These are phyloP conservation scores for Aspergillus chevalieri DNA, from an alignment of 2,329 filamentous ascomycete species.

Conservation along the genomic window DNA sequence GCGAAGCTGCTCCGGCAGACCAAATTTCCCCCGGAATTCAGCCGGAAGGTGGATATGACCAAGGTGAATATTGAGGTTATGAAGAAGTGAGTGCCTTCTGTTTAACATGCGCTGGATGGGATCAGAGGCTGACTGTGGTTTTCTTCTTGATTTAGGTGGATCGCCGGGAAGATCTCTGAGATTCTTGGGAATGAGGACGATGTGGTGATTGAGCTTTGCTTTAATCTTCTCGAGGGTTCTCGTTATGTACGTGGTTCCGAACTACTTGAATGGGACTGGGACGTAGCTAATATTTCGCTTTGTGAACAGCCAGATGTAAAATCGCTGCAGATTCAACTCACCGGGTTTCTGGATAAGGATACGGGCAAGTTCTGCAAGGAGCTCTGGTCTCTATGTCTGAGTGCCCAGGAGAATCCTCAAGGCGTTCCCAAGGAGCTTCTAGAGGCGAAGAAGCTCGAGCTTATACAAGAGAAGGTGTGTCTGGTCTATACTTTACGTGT, in stretches of 20 bases:
- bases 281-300: constrained; percentile 5
- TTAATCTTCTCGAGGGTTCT: constrained; percentile 63
- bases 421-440: constrained; percentile 91
- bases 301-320: constrained; percentile 80
- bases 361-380: constrained; percentile 86
- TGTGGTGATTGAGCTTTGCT: constrained; percentile 81
- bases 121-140: constrained; percentile 5
- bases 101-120: constrained; percentile 3
- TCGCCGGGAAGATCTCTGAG: constrained; percentile 76
- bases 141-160: constrained; percentile 54
- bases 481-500: not conserved
- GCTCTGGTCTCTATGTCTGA: constrained; percentile 84
- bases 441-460: constrained; percentile 91
- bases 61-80: constrained; percentile 97
- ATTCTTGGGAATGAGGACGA: constrained; percentile 93
- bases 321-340: constrained; percentile 85
- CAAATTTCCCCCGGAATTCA: constrained; percentile 91
- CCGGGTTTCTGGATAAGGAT: constrained; percentile 91
- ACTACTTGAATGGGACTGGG: constrained; percentile 1
- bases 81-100: constrained; percentile 67
- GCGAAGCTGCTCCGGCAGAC: constrained; percentile 84
- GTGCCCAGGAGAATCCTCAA: constrained; percentile 79
- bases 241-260: constrained; percentile 58
- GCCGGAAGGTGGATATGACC: constrained; percentile 89
- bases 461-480: constrained; percentile 85